Percentiles rank a stretch among this genome's conserved stretches.
phyloP scores from a whole-genome alignment of 345 rosid genomes.

The Moricandia moricandioides region DNA sequence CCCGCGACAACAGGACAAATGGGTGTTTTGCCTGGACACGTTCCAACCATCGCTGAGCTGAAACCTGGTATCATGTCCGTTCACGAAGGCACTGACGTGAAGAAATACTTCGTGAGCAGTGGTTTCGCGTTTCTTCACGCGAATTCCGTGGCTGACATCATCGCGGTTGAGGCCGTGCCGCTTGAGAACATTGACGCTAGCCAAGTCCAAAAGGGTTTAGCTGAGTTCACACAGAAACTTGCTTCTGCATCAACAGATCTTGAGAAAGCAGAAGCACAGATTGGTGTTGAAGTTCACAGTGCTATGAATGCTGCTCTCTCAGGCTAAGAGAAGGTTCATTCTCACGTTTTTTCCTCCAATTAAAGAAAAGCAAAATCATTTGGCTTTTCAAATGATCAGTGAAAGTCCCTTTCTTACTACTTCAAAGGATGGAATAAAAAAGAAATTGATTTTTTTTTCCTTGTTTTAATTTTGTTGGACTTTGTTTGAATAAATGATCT shows the following conservation, averaged over 20 bases:
- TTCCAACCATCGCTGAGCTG: conserved; percentile 79
- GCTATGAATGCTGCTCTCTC: conserved; percentile 61
- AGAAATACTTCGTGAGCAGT: conserved; percentile 83
- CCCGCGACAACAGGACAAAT: conserved; percentile 93
- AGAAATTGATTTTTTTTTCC: conserved; percentile 20
- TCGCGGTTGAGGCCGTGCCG: conserved; percentile 77
- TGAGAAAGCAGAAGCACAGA: conserved; percentile 91
- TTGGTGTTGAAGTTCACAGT: conserved; percentile 76
- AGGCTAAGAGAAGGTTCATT: conserved; percentile 41
- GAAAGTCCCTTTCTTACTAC: conserved; percentile 16
- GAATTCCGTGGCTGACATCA: conserved; percentile 76
- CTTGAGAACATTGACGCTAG: conserved; percentile 62
- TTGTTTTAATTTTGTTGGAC: conserved; percentile 17
- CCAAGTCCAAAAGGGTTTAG: conserved; percentile 79
- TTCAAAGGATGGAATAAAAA: conserved; percentile 26
- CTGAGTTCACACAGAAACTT: conserved; percentile 72
- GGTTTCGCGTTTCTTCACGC: conserved; percentile 83
- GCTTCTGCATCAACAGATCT: conserved; percentile 69
- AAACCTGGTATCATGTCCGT: conserved; percentile 88
- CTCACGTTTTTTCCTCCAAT: conserved; percentile 4
- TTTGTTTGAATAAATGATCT: conserved; percentile 28
- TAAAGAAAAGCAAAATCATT: conserved; percentile 8
- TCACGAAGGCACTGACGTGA: conserved; percentile 71
- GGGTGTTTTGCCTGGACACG: conserved; percentile 93
- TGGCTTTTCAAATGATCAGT: conserved; percentile 32